Base-by-base conservation (phyloP, 2,329 filamentous ascomycete species). In the Phialophora expanda region DNA sequence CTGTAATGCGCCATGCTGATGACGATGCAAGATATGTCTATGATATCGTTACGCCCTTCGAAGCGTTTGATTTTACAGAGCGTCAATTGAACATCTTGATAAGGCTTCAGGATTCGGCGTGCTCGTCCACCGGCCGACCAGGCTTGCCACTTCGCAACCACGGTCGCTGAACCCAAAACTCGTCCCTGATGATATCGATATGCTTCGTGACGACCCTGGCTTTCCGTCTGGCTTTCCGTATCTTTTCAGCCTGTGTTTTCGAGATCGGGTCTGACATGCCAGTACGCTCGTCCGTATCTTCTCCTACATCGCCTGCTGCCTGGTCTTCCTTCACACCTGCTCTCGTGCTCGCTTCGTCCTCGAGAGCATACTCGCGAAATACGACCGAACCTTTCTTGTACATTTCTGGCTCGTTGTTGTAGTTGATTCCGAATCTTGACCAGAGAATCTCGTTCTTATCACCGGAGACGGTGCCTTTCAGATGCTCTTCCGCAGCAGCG, bases 361-460 rank as follows among this genome's bases (percentile, higher is more conserved):
- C 88, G 17, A 92, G 79, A 75, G 91, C 88, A 75, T 91, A 92
- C 88, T 95, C 90, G 73, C 93, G 86, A 76, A 93, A 95, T 4
- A 98, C 79, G 1, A 97, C 90, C 71, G 92, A 98, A 4, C 95
- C 95, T 77, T 98, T 99, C 77, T 90, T 95, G 78, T 87, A 97
- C 17, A 97, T 93, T 69, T 96, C 92, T 0, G 88, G 87, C 77
- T 99, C 95, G 71, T 97, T 95, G 78, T 99, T 99, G 80, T 99
- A 99, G 79, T 99, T 99, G 76, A 98, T 93, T 2, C 89, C 87
- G 77, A 97, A 98, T 28, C 85, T 85, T 1, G 89, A 90, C 77
- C 95, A 99, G 14, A 99, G 81, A 22, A 99, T 96, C 81, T 99
- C 95, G 75, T 99, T 95, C 81, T 99, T 99, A 74, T 98, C 93